These are phyloP conservation scores for Aphanomyces euteiches DNA, from an alignment of 352 stramenopile species.

Conservation along the genomic window DNA sequence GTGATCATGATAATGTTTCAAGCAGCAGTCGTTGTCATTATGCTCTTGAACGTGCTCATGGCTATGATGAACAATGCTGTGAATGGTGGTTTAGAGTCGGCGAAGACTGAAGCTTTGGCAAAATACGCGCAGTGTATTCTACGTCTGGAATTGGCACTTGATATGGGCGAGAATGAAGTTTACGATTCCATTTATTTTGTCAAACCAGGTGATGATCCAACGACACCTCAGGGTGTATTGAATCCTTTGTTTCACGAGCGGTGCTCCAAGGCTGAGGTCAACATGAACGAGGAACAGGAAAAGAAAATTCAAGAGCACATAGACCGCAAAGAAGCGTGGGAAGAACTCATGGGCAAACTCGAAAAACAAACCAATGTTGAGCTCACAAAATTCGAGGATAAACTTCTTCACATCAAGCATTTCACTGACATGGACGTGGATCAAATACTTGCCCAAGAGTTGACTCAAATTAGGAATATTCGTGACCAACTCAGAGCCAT, in stretches of 20 bases:
- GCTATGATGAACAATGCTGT: constrained; percentile 27
- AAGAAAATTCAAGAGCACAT: neutral
- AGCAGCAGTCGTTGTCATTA: constrained; percentile 14
- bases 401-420: neutral
- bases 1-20: constrained; percentile 8
- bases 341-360: neutral
- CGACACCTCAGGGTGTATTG: neutral
- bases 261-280: neutral
- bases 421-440: neutral
- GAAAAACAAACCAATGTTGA: neutral
- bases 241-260: constrained; percentile 18
- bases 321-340: neutral
- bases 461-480: neutral
- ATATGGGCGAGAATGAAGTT: neutral
- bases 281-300: constrained; percentile 5
- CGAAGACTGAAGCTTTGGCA: constrained; percentile 14
- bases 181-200: neutral
- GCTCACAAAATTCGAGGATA: neutral
- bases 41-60: constrained; percentile 24
- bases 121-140: constrained; percentile 20
- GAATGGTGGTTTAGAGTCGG: constrained; percentile 1
- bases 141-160: constrained; percentile 9
- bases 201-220: neutral
- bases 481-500: neutral
- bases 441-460: neutral